Conservation (phyloP, 441 rosid genomes). For the Mallotus repandus region DNA sequence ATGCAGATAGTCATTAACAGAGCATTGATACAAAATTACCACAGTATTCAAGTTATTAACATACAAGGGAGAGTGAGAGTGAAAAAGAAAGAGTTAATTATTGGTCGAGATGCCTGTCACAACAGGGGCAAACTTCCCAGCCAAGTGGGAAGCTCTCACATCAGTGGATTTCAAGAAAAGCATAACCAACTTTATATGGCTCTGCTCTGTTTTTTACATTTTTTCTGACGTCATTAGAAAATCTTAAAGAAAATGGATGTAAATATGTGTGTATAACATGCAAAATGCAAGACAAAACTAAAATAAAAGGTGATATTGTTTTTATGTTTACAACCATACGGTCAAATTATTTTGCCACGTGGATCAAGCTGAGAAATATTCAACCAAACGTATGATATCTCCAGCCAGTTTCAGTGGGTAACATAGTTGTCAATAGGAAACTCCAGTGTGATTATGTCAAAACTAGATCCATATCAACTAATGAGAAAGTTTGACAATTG, state of each 20-base stretch:
- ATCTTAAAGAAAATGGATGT: background rate
- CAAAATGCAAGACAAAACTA: background rate
- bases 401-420: background rate
- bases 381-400: background rate
- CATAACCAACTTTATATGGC: conserved; percentile 4
- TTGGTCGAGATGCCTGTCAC: background rate
- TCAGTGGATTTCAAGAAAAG: background rate
- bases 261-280: background rate
- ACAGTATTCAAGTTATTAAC: background rate
- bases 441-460: background rate
- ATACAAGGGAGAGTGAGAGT: background rate
- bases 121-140: conserved; percentile 1
- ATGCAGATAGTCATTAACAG: conserved; percentile 1
- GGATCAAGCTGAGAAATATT: background rate
- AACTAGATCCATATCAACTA: background rate
- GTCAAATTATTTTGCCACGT: background rate
- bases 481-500: background rate
- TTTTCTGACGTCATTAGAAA: background rate
- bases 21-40: background rate
- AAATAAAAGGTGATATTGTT: background rate
- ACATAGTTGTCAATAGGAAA: conserved; percentile 10
- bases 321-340: background rate
- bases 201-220: background rate
- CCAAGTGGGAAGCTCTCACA: background rate
- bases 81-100: background rate